Conservation (phyloP, 2,329 filamentous ascomycete genomes). For the Nemania bipapillata region DNA sequence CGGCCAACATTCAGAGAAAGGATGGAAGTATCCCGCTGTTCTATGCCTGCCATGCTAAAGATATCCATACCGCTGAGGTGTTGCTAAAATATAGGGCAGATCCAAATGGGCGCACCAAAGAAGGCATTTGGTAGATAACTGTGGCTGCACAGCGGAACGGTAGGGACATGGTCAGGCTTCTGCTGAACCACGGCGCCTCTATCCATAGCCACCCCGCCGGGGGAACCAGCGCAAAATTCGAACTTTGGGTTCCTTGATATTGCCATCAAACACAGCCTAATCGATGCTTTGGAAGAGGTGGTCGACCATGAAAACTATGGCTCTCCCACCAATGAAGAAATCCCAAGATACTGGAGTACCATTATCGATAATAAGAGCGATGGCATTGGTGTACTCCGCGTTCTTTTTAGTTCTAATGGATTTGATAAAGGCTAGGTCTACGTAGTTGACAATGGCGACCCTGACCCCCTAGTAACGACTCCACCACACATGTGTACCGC, state of each 20-base stretch:
- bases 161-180: slow-evolving; percentile 19
- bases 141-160: slow-evolving; percentile 15
- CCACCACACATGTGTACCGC: slow-evolving; percentile 17
- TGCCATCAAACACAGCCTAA: slow-evolving; percentile 23
- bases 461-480: neutral
- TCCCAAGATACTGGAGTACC: slow-evolving; percentile 29
- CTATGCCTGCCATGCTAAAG: slow-evolving; percentile 22
- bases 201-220: slow-evolving; percentile 31
- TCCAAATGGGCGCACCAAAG: slow-evolving; percentile 32
- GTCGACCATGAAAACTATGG: slow-evolving; percentile 24
- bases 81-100: slow-evolving; percentile 39
- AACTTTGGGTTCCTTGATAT: slow-evolving; percentile 32
- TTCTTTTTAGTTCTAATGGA: slow-evolving; percentile 13
- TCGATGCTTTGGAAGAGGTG: slow-evolving; percentile 14
- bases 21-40: slow-evolving; percentile 26
- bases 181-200: slow-evolving; percentile 39
- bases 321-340: slow-evolving; percentile 31
- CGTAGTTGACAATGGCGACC: neutral
- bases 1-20: slow-evolving; percentile 9
- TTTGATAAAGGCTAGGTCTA: slow-evolving; percentile 13
- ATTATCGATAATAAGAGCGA: neutral
- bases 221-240: neutral
- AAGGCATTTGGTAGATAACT: neutral
- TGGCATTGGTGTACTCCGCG: too few species aligned
- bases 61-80: slow-evolving; percentile 8